A percentile compares a stretch with the other conserved stretches of the same genome.
Evolutionary conservation across 2,329 filamentous ascomycete genomes (phyloP).

Genomic region (Aplosporella prunicola): DNA sequence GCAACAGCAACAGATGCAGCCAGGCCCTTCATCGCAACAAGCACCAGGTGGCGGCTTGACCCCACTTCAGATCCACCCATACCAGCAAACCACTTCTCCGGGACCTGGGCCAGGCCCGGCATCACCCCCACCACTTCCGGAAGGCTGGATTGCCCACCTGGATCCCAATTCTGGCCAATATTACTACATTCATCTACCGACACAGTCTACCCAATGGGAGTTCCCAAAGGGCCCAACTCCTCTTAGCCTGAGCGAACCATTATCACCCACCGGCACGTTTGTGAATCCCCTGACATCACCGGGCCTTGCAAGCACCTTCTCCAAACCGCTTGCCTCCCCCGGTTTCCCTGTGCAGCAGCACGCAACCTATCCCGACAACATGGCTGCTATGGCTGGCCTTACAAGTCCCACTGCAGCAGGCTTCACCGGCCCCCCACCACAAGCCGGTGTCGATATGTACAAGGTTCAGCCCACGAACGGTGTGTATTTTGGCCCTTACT

Average conservation of each 20-base stretch:
- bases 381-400: slow-evolving; percentile 68
- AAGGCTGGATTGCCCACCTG: slow-evolving; percentile 96
- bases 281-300: slow-evolving; percentile 38
- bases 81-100: slow-evolving; percentile 22
- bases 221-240: slow-evolving; percentile 94
- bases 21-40: slow-evolving; percentile 31
- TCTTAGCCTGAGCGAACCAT: slow-evolving; percentile 70
- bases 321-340: slow-evolving; percentile 65
- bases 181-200: slow-evolving; percentile 95
- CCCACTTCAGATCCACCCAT: slow-evolving; percentile 30
- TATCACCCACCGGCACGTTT: slow-evolving; percentile 63
- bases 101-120: slow-evolving; percentile 51
- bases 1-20: slow-evolving; percentile 39
- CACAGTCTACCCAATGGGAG: slow-evolving; percentile 96
- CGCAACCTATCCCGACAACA: slow-evolving; percentile 78
- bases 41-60: slow-evolving; percentile 19
- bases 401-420: slow-evolving; percentile 69
- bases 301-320: slow-evolving; percentile 41
- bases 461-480: slow-evolving; percentile 89
- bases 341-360: slow-evolving; percentile 72
- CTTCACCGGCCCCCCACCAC: slow-evolving; percentile 80
- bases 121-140: slow-evolving; percentile 85
- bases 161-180: slow-evolving; percentile 95
- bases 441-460: slow-evolving; percentile 86
- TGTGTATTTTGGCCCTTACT: slow-evolving; percentile 94